A percentile compares a stretch with the other conserved stretches of the same genome.
phyloP scores from a whole-genome alignment of 1,139 yeast species.

The Blastobotrys buckinghamii region DNA sequence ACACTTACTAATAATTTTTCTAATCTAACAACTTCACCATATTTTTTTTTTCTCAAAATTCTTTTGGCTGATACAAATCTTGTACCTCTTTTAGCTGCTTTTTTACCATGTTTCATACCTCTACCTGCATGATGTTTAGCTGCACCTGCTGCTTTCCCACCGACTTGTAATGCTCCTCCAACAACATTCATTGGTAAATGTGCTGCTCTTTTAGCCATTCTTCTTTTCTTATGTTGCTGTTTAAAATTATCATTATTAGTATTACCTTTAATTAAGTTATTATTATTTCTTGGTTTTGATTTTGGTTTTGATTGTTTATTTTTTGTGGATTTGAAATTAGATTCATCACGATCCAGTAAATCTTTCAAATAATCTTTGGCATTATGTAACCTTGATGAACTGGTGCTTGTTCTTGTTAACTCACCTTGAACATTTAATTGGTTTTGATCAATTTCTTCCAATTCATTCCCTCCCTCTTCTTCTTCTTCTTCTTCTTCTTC shows the following conservation, averaged over 20 bases:
- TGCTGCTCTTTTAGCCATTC: not conserved
- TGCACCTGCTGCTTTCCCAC: not conserved
- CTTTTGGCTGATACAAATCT: slow-evolving; percentile 15
- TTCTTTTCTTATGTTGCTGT: not conserved
- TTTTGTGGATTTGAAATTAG: no score
- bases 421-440: slow-evolving; percentile 3
- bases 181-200: slow-evolving; percentile 3
- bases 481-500: not conserved
- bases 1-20: slow-evolving; percentile 64
- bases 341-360: not conserved
- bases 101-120: not conserved
- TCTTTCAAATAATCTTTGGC: not conserved
- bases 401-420: not conserved
- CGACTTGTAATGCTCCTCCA: slow-evolving; percentile 3
- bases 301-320: not conserved
- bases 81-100: slow-evolving; percentile 1
- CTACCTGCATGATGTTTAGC: not conserved
- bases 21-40: slow-evolving; percentile 59
- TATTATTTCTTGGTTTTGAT: not conserved
- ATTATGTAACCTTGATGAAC: not conserved
- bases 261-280: not conserved
- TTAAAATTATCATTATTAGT: not conserved
- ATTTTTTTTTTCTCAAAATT: slow-evolving; percentile 24
- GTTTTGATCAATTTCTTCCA: not conserved
- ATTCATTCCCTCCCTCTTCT: no score